Percentiles rank a stretch among this genome's conserved stretches.
phyloP scores from a whole-genome alignment of 768 basidiomycete species.

The Russula foetens region DNA sequence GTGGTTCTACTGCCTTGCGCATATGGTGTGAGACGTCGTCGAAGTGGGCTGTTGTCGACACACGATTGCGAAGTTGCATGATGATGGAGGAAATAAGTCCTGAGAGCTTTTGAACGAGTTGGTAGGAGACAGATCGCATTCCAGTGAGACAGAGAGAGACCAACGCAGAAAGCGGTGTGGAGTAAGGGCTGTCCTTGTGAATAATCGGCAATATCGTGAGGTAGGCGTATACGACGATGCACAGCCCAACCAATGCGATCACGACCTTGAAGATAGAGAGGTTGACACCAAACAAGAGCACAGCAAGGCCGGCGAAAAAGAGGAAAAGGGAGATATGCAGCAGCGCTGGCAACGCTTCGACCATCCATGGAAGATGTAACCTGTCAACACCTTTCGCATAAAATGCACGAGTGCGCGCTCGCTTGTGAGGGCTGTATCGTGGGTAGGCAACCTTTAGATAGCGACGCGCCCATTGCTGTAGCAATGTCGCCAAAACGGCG shows the following conservation, averaged over 20 bases:
- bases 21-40: neutral
- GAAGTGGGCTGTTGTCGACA: neutral
- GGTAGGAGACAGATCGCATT: neutral
- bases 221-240: constrained; percentile 14
- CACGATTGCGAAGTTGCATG: neutral
- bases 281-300: constrained; percentile 32
- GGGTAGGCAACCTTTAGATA: constrained; percentile 27
- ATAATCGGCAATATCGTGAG: constrained; percentile 13
- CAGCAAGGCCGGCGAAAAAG: constrained; percentile 42
- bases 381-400: constrained; percentile 30
- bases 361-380: constrained; percentile 34
- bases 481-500: constrained; percentile 37
- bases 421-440: constrained; percentile 25
- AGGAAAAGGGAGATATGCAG: constrained; percentile 43
- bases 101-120: neutral
- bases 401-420: constrained; percentile 37
- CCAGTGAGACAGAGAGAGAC: neutral
- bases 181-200: constrained; percentile 4
- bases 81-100: no score
- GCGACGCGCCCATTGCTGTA: constrained; percentile 43
- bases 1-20: neutral
- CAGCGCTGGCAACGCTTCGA: constrained; percentile 38
- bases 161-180: neutral
- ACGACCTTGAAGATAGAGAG: constrained; percentile 11
- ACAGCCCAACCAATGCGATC: constrained; percentile 5